These are phyloP conservation scores for Globisporangium megalacanthum DNA, from an alignment of 352 stramenopile genomes.

Conservation along the genomic window DNA sequence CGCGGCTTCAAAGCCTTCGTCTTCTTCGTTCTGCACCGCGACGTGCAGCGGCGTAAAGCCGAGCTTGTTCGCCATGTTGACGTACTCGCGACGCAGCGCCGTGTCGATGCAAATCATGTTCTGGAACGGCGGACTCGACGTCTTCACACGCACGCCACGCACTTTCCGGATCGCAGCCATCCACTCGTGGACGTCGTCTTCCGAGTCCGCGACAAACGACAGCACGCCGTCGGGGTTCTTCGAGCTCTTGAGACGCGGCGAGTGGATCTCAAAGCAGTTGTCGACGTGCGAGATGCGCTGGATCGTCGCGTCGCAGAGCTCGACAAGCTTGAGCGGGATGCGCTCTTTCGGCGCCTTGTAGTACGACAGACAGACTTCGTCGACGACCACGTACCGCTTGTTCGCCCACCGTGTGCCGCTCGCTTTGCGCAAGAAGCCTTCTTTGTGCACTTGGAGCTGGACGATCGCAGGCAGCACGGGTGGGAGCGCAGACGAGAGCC, in stretches of 20 bases:
- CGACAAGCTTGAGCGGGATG: slow-evolving; percentile 81
- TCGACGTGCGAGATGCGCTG: slow-evolving; percentile 80
- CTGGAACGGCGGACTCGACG: slow-evolving; percentile 61
- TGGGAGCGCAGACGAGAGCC: slow-evolving; percentile 42
- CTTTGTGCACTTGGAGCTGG: slow-evolving; percentile 74
- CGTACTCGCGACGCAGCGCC: slow-evolving; percentile 67
- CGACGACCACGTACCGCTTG: slow-evolving; percentile 86
- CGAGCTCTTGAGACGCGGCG: slow-evolving; percentile 75
- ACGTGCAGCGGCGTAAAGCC: slow-evolving; percentile 79
- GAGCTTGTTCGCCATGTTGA: slow-evolving; percentile 86
- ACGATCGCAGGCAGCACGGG: slow-evolving; percentile 60
- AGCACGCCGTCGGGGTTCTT: slow-evolving; percentile 80
- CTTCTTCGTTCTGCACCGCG: slow-evolving; percentile 82
- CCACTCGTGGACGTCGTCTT: slow-evolving; percentile 84
- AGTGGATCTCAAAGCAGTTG: slow-evolving; percentile 84
- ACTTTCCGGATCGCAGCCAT: slow-evolving; percentile 86
- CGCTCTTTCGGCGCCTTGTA: slow-evolving; percentile 84
- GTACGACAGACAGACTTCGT: slow-evolving; percentile 79
- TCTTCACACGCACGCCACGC: slow-evolving; percentile 69
- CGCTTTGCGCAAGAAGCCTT: slow-evolving; percentile 79
- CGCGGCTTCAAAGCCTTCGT: slow-evolving; percentile 85
- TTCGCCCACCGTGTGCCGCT: slow-evolving; percentile 78
- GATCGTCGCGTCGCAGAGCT: slow-evolving; percentile 76
- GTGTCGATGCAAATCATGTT: slow-evolving; percentile 90
- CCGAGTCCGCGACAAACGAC: slow-evolving; percentile 79